Percentiles rank a stretch among this genome's conserved stretches.
Conservation (phyloP, 108 stramenopile species). For the Nitzschia inconspicua region DNA sequence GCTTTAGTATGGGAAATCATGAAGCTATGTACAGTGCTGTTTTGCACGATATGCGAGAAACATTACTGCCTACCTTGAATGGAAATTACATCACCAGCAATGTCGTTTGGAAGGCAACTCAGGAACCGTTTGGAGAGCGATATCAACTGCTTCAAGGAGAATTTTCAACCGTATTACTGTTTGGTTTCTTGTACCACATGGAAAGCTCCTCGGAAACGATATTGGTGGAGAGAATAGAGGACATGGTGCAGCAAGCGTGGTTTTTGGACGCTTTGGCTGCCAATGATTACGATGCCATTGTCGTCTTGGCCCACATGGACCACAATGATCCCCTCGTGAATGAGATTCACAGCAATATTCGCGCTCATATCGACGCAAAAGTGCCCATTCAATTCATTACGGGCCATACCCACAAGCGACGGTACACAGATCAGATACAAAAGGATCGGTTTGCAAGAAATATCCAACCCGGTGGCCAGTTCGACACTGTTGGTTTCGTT, state of each 20-base stretch:
- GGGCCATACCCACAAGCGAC: constrained; percentile 68
- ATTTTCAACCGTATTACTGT: constrained; percentile 43
- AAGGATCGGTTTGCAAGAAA: constrained; percentile 12
- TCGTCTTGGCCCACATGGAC: constrained; percentile 82
- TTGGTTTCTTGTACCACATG: constrained; percentile 84
- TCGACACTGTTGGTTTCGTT: constrained; percentile 7
- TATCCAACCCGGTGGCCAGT: constrained; percentile 1
- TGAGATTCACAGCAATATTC: constrained; percentile 41
- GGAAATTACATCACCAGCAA: constrained; percentile 11
- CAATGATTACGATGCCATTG: constrained; percentile 57
- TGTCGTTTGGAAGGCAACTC: constrained; percentile 4
- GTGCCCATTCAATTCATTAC: constrained; percentile 80
- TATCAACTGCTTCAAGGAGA: constrained; percentile 56
- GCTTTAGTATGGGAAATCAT: constrained; percentile 75
- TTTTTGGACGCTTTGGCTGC: constrained; percentile 42
- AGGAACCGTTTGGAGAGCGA: constrained; percentile 45
- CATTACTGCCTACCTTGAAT: neutral
- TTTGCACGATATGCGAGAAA: constrained; percentile 16
- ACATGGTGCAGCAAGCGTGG: constrained; percentile 53
- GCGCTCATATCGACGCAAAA: constrained; percentile 34
- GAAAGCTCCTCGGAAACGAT: constrained; percentile 22
- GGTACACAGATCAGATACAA: neutral
- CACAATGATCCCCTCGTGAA: constrained; percentile 48
- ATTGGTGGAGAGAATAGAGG: constrained; percentile 44
- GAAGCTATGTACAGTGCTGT: constrained; percentile 45